phyloP scores from a whole-genome alignment of 768 basidiomycete species.

The Calocybe gangraenosa region DNA sequence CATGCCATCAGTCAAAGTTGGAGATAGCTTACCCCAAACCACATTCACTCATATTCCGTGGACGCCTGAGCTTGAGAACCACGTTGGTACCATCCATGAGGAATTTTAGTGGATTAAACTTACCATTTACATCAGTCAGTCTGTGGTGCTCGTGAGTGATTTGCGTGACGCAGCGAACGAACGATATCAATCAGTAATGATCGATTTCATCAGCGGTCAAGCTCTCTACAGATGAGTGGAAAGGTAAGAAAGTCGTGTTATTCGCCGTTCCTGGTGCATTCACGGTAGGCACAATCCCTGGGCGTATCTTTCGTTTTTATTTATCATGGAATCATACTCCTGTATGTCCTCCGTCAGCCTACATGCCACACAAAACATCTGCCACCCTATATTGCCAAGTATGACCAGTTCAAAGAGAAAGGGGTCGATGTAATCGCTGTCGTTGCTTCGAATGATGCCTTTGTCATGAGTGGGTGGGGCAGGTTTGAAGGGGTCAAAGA shows the following conservation, averaged over 20 bases:
- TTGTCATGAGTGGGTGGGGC: slow-evolving; percentile 67
- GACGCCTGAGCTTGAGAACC: slow-evolving; percentile 56
- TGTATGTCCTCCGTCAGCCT: slow-evolving; percentile 39
- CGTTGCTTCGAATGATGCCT: slow-evolving; percentile 75
- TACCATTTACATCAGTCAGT: slow-evolving; percentile 34
- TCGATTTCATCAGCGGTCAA: slow-evolving; percentile 37
- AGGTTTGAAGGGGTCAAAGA: slow-evolving; percentile 59
- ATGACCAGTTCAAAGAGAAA: slow-evolving; percentile 72
- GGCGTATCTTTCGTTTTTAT: slow-evolving; percentile 12
- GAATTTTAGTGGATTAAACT: background rate
- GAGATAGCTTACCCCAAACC: slow-evolving; percentile 34
- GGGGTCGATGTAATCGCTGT: slow-evolving; percentile 74
- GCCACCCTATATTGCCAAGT: slow-evolving; percentile 62
- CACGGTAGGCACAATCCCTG: slow-evolving; percentile 46
- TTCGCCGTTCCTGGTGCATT: slow-evolving; percentile 80
- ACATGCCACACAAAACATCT: slow-evolving; percentile 66
- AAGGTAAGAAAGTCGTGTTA: slow-evolving; percentile 78
- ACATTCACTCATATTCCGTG: slow-evolving; percentile 56
- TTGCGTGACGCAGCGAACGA: background rate
- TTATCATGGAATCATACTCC: too few relatives aligned
- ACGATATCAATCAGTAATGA: slow-evolving; percentile 2
- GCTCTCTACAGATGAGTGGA: slow-evolving; percentile 62
- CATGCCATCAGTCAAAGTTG: slow-evolving; percentile 32
- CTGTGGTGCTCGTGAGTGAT: slow-evolving; percentile 60
- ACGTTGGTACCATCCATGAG: slow-evolving; percentile 34